Evolutionary conservation across 2,329 filamentous ascomycete species (phyloP).

Genomic region (Pyrenophora graminea): DNA sequence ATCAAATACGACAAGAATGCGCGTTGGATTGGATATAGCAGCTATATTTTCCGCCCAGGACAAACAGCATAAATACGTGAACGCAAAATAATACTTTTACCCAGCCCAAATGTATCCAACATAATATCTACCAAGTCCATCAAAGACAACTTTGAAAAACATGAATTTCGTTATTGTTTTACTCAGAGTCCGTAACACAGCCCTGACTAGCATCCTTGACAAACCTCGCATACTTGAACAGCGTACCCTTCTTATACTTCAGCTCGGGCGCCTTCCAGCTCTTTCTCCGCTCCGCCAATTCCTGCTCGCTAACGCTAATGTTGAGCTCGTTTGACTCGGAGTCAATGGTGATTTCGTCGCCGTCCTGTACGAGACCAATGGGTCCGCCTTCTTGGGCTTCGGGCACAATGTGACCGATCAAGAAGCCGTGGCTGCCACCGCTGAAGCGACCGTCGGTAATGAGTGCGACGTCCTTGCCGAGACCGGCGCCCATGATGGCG

Average conservation of each 20-base stretch:
- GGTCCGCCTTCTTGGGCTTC: conserved; percentile 86
- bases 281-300: conserved; percentile 58
- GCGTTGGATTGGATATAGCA: no score
- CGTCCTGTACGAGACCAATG: conserved; percentile 79
- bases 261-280: conserved; percentile 58
- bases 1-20: no score
- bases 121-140: not conserved
- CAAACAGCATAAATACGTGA: no score
- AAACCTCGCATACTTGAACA: conserved; percentile 62
- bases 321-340: conserved; percentile 72
- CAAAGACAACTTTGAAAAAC: not conserved
- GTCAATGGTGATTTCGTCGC: conserved; percentile 81
- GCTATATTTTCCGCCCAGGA: no score
- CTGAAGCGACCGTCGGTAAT: conserved; percentile 77
- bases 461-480: conserved; percentile 74
- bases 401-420: conserved; percentile 86
- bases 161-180: conserved; percentile 2
- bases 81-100: not conserved
- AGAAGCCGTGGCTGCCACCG: conserved; percentile 82
- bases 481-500: conserved; percentile 73
- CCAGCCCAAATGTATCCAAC: not conserved
- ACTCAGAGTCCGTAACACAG: conserved; percentile 59
- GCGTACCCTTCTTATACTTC: conserved; percentile 63
- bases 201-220: conserved; percentile 63
- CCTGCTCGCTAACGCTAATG: conserved; percentile 67